phyloP scores from a whole-genome alignment of 2,329 filamentous ascomycete genomes.

The Sporothrix schenckii region DNA sequence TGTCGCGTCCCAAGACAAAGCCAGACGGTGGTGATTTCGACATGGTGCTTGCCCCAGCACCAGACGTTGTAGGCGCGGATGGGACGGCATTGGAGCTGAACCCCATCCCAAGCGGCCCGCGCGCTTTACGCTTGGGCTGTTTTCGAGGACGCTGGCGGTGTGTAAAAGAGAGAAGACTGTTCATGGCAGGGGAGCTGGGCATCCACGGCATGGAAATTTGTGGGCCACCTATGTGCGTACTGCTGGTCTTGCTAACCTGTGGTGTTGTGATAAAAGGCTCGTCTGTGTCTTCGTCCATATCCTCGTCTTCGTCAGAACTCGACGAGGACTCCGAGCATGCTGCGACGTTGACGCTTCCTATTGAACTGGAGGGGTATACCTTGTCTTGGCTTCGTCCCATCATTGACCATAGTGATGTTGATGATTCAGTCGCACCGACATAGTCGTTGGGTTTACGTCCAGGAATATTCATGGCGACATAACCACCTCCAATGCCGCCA shows the following conservation, averaged over 20 bases:
- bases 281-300: constrained; percentile 74
- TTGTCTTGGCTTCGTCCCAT: constrained; percentile 68
- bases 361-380: constrained; percentile 74
- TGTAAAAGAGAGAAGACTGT: constrained; percentile 81
- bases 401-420: constrained; percentile 71
- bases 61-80: constrained; percentile 40
- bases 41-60: constrained; percentile 39
- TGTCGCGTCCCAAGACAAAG: constrained; percentile 37
- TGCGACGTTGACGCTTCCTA: constrained; percentile 67
- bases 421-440: constrained; percentile 63
- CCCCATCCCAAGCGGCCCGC: constrained; percentile 54
- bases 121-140: constrained; percentile 60
- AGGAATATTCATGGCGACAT: constrained; percentile 62
- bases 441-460: constrained; percentile 52
- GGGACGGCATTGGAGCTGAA: constrained; percentile 49
- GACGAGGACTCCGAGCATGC: constrained; percentile 78
- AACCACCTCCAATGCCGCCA: constrained; percentile 53
- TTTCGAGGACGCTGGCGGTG: constrained; percentile 72
- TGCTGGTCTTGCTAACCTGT: constrained; percentile 65
- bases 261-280: constrained; percentile 84
- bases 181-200: constrained; percentile 65
- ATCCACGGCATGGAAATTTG: constrained; percentile 28
- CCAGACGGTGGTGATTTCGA: constrained; percentile 73
- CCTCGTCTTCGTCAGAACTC: constrained; percentile 69
- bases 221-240: constrained; percentile 47